phyloP scores from a whole-genome alignment of 129 eudicot species.

The sunflower (Helianthus annuus) region HanXRQr2.0-SUNRISE NC_035434.2:10666693-10667192 shows the following conservation, averaged over 20 bases:
- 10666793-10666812: not conserved
- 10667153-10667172: slow-evolving; percentile 55
- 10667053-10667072: slow-evolving; percentile 32
- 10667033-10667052: slow-evolving; percentile 61
- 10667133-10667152: slow-evolving; percentile 62
- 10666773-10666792: not conserved
- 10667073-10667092: slow-evolving; percentile 26
- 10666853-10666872: not conserved
- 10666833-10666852: not conserved
- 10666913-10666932: slow-evolving; percentile 33
- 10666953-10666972: slow-evolving; percentile 6
- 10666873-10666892: not conserved
- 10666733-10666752: not conserved
- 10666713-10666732: not conserved
- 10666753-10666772: not conserved
- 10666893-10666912: slow-evolving; percentile 12
- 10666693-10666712: not conserved
- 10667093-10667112: slow-evolving; percentile 60
- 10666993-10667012: slow-evolving; percentile 29
- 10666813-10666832: not conserved
- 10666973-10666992: slow-evolving; percentile 47
- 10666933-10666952: slow-evolving; percentile 22
- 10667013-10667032: slow-evolving; percentile 35
- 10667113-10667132: slow-evolving; percentile 73
- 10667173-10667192: slow-evolving; percentile 68